Evolutionary conservation across 2,329 filamentous ascomycete species (phyloP).

Genomic region (Aureobasidium sp.): DNA sequence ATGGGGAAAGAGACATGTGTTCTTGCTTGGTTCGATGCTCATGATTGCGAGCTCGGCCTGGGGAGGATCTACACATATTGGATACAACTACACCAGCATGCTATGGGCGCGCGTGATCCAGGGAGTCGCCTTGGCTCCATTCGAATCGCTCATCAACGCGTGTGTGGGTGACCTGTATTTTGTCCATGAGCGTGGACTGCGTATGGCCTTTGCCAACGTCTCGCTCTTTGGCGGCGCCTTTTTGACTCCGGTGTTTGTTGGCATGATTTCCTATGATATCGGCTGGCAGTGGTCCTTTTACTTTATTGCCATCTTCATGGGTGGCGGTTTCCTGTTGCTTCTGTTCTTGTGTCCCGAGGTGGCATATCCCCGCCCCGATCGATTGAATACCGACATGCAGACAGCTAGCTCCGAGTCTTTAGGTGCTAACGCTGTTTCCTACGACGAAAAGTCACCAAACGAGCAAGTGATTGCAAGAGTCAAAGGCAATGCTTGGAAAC

Average conservation of each 20-base stretch:
- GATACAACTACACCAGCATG: slow-evolving; percentile 62
- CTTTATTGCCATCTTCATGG: slow-evolving; percentile 78
- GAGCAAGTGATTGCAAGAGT: neutral
- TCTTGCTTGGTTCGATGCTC: slow-evolving; percentile 68
- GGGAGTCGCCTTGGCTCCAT: slow-evolving; percentile 79
- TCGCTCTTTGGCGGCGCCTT: slow-evolving; percentile 66
- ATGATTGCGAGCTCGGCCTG: slow-evolving; percentile 69
- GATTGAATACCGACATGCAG: slow-evolving; percentile 62
- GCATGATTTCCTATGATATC: slow-evolving; percentile 69
- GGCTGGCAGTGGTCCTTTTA: slow-evolving; percentile 89
- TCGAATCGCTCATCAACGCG: slow-evolving; percentile 83
- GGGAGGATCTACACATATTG: slow-evolving; percentile 57
- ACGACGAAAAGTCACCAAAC: neutral
- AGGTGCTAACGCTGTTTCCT: no score
- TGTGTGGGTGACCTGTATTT: slow-evolving; percentile 85
- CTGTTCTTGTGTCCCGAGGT: slow-evolving; percentile 82
- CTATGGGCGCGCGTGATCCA: slow-evolving; percentile 76
- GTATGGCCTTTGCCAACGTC: slow-evolving; percentile 76
- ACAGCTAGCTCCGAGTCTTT: neutral
- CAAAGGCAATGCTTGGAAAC: slow-evolving; percentile 3
- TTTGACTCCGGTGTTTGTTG: slow-evolving; percentile 81
- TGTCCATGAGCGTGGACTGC: slow-evolving; percentile 71
- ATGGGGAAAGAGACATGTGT: slow-evolving; percentile 88
- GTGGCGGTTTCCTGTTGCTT: slow-evolving; percentile 60
- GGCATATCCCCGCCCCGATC: slow-evolving; percentile 60